A percentile compares a stretch with the other conserved stretches of the same genome.
Conservation (phyloP, 352 stramenopile genomes). For the Globisporangium cederbergense region DNA sequence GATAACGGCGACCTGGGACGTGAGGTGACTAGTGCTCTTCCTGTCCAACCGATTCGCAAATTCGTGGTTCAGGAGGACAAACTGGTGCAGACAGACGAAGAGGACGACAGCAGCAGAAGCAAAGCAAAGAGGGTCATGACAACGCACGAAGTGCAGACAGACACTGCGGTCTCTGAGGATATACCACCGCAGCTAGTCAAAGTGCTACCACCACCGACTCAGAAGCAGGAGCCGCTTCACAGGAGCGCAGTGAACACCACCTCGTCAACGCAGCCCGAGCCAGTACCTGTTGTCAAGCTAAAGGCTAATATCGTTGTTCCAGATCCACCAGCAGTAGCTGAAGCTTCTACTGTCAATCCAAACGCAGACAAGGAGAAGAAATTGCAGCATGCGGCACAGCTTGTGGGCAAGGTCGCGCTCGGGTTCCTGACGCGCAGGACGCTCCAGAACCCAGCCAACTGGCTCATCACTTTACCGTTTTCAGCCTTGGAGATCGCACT, state of each 20-base stretch:
- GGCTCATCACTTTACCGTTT: slow-evolving; percentile 40
- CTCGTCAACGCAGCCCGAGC: slow-evolving; percentile 8
- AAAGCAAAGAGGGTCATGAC: background rate
- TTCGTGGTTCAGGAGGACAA: slow-evolving; percentile 39
- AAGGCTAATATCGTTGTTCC: background rate
- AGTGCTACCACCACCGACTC: background rate
- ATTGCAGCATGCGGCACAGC: slow-evolving; percentile 35
- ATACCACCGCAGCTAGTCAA: background rate
- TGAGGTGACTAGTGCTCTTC: background rate
- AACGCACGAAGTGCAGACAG: slow-evolving; percentile 32
- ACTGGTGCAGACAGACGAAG: slow-evolving; percentile 52
- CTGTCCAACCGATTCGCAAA: background rate
- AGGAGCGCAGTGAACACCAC: background rate
- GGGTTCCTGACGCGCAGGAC: slow-evolving; percentile 37
- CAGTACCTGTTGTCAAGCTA: background rate
- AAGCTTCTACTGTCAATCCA: slow-evolving; percentile 3
- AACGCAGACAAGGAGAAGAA: slow-evolving; percentile 12
- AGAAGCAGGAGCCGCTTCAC: slow-evolving; percentile 1
- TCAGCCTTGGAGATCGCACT: slow-evolving; percentile 27
- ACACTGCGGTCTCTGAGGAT: slow-evolving; percentile 3
- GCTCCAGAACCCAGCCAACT: slow-evolving; percentile 47
- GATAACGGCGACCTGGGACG: slow-evolving; percentile 31
- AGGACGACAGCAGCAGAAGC: slow-evolving; percentile 14
- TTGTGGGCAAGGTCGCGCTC: slow-evolving; percentile 48
- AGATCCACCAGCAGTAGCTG: background rate